These are phyloP conservation scores for Jasminum sambac DNA, from an alignment of 257 asterid species.

Conservation along the genomic window DNA sequence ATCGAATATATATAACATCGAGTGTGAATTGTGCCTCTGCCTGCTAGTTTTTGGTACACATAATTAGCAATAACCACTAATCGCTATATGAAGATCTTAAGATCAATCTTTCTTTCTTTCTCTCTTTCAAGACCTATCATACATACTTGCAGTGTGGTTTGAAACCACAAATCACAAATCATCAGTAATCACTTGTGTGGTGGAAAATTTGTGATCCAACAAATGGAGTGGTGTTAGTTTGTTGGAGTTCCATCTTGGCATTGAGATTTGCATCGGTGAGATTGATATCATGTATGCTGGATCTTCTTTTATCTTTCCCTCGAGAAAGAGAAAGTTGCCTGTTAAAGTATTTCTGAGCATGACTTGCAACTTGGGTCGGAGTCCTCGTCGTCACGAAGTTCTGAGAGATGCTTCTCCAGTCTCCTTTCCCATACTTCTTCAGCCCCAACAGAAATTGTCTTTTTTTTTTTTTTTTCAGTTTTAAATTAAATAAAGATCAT, in stretches of 20 bases:
- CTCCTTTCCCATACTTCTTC: conserved; percentile 94
- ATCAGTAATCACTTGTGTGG: too few species aligned
- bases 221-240: conserved; percentile 16
- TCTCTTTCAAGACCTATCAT: too few species aligned
- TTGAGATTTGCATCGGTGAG: conserved; percentile 42
- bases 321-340: conserved; percentile 80
- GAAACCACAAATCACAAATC: too few species aligned
- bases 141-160: too few species aligned
- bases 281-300: conserved; percentile 86
- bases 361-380: conserved; percentile 94
- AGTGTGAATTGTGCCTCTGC: too few species aligned
- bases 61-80: too few species aligned
- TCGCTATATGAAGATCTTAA: too few species aligned
- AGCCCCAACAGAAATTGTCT: conserved; percentile 86
- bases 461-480: conserved; percentile 35
- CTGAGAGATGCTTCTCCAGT: conserved; percentile 86
- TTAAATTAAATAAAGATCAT: conserved; percentile 5
- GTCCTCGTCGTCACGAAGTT: conserved; percentile 83
- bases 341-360: conserved; percentile 90
- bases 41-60: too few species aligned
- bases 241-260: conserved; percentile 25
- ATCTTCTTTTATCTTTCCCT: conserved; percentile 86
- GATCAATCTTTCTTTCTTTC: too few species aligned
- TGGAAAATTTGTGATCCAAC: not conserved
- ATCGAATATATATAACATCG: too few species aligned